phyloP scores from a whole-genome alignment of 83 land plant genomes.

The Larix sibirica region DNA sequence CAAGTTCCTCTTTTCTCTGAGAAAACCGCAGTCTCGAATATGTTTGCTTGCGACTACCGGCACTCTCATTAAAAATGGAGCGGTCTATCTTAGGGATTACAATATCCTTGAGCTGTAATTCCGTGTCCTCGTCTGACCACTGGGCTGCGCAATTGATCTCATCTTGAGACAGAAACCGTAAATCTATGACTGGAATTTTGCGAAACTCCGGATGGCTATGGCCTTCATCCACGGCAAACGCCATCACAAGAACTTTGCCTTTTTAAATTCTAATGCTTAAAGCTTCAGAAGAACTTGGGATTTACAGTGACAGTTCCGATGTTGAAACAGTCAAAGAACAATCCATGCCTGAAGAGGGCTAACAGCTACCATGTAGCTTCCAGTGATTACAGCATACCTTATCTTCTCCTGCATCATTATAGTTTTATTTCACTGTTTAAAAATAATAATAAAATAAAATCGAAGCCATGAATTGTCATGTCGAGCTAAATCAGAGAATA shows the following conservation, averaged over 20 bases:
- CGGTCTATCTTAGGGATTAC: conserved; percentile 63
- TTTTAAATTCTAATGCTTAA: too few relatives aligned
- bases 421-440: too few relatives aligned
- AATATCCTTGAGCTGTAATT: conserved; percentile 33
- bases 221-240: neutral
- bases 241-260: neutral
- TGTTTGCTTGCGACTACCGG: conserved; percentile 70
- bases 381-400: too few relatives aligned
- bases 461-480: too few relatives aligned
- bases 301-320: too few relatives aligned
- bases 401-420: too few relatives aligned
- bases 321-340: too few relatives aligned
- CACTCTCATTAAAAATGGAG: conserved; percentile 64
- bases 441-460: too few relatives aligned
- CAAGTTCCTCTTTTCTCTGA: conserved; percentile 14
- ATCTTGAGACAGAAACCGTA: conserved; percentile 46
- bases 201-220: conserved; percentile 3
- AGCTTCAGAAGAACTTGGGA: too few relatives aligned
- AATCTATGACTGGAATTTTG: conserved; percentile 44
- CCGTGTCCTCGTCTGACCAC: conserved; percentile 25
- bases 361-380: too few relatives aligned
- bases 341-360: too few relatives aligned
- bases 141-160: conserved; percentile 45
- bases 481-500: too few relatives aligned
- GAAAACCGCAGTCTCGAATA: conserved; percentile 60